phyloP scores from a whole-genome alignment of 164 flowering plant genomes.

The Annona squamosa region DNA sequence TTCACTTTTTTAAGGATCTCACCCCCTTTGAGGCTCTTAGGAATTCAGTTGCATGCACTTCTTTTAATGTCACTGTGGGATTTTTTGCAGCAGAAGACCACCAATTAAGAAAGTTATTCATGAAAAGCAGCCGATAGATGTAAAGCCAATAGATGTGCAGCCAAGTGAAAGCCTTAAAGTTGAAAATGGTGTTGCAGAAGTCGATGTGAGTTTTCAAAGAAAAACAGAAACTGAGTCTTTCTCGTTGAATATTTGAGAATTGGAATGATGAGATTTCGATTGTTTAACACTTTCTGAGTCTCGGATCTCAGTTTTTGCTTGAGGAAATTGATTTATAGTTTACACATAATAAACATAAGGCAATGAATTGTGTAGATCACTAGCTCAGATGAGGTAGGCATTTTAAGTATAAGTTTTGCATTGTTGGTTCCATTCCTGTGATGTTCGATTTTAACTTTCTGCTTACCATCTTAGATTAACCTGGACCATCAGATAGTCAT shows the following conservation, averaged over 20 bases:
- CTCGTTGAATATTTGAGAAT: conserved; percentile 18
- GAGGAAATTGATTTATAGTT: too few relatives aligned
- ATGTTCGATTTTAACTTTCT: too few relatives aligned
- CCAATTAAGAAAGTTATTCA: conserved; percentile 40
- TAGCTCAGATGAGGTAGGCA: too few relatives aligned
- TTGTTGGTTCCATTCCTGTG: too few relatives aligned
- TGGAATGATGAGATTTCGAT: conserved; percentile 11
- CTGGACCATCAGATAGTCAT: too few relatives aligned
- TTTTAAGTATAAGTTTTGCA: too few relatives aligned
- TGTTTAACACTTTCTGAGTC: conserved; percentile 10
- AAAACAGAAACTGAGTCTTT: conserved; percentile 14
- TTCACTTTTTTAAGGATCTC: neutral
- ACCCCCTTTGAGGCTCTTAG: neutral
- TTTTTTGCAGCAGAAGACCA: conserved; percentile 51
- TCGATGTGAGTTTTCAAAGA: conserved; percentile 11
- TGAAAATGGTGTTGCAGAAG: conserved; percentile 17
- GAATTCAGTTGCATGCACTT: neutral
- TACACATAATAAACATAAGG: too few relatives aligned
- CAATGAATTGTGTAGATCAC: too few relatives aligned
- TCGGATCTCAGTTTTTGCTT: too few relatives aligned
- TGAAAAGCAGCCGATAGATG: conserved; percentile 26
- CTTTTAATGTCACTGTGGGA: neutral
- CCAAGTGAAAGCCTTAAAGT: conserved; percentile 23
- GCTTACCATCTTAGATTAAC: too few relatives aligned
- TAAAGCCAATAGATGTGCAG: conserved; percentile 15